Evolutionary conservation across 495 filamentous ascomycete genomes (phyloP), one percentile per base, ranked within the genome.

Genomic region (Corynascus novoguineensis): DNA sequence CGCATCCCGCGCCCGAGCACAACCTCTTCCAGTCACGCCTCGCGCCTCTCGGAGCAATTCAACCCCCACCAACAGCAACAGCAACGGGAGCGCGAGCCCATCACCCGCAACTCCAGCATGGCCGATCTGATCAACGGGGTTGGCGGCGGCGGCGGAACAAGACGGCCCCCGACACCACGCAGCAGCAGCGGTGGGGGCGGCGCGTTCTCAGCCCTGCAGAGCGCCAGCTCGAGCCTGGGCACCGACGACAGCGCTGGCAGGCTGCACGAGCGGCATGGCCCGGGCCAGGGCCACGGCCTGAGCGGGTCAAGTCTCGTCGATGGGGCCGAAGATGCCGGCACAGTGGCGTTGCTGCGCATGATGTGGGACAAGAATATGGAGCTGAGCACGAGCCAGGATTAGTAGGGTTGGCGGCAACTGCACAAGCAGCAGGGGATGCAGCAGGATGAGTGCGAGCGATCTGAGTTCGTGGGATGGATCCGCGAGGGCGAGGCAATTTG

Each of bases 361-460:
- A 68, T 82, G 51, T 82, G 79, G 79, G 78, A 82, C 22, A 79
- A 78, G 73, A 78, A 64, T 24, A 15, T 73, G 61, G 76, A 81
- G 58, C 68, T 81, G 45, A 71, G 74, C 50, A 65, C 75, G 45
- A 79, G 77, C 58, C 75, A 75, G 66, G 77, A 80, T 37, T 81
- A 73, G 68, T 35, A 17, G 50, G 27, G 34, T 41, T 15, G 37
- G 45, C 31, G 50, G 37, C 14, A 10, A 25, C 24, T 34, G 48
- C 5, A 11, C 25, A 22, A 2, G 8, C 10, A 12, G 1, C 14
- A 24, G 27, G 0, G 6, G 31, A 19, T 7, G 49, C n/a, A 11
- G 32, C 21, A 3, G 19, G 44, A 19, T 8, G 40, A 3, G 28
- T 7, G 5, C 22, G 41, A 29, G 17, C n/a, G n/a, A n/a, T n/a